Percentiles rank a stretch among this genome's conserved stretches.
Evolutionary conservation across 2,329 filamentous ascomycete genomes (phyloP).

Genomic region (Bimuria novae-zelandiae): DNA sequence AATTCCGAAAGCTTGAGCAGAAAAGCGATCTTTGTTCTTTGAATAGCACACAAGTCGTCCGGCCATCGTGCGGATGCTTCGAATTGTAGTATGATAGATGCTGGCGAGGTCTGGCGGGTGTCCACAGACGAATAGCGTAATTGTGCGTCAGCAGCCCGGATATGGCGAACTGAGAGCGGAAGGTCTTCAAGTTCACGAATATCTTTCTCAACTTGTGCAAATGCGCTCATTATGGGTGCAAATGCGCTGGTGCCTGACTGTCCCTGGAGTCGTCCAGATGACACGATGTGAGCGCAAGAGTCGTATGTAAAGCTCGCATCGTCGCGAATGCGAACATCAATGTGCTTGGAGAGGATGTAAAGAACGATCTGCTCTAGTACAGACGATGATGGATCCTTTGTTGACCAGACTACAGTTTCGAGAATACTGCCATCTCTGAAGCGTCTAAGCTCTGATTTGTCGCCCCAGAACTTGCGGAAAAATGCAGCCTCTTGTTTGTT

Average conservation of each 20-base stretch:
- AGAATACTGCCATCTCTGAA: conserved; percentile 95
- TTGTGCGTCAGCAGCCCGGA: conserved; percentile 72
- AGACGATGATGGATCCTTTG: conserved; percentile 62
- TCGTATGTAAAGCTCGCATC: conserved; percentile 52
- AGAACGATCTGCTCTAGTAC: conserved; percentile 80
- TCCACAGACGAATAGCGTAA: conserved; percentile 74
- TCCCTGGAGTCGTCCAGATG: conserved; percentile 39
- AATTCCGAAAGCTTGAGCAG: conserved; percentile 73
- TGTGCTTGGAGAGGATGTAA: conserved; percentile 72
- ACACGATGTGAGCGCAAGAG: conserved; percentile 52
- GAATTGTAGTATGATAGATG: conserved; percentile 85
- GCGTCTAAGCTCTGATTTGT: conserved; percentile 86
- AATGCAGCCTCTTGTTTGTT: conserved; percentile 78
- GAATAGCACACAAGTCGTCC: conserved; percentile 86
- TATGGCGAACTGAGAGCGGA: conserved; percentile 81
- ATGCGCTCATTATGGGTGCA: conserved; percentile 69
- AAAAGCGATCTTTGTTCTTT: conserved; percentile 92
- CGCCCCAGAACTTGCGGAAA: conserved; percentile 93
- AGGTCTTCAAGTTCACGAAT: conserved; percentile 79
- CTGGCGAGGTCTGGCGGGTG: conserved; percentile 61
- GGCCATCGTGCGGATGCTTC: conserved; percentile 94
- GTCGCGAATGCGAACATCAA: conserved; percentile 63
- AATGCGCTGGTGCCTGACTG: conserved; percentile 61
- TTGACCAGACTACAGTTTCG: conserved; percentile 85
- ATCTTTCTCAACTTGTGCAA: conserved; percentile 74